Evolutionary conservation across 1,284 basidiomycete species (phyloP).

Genomic region (Amylostereum chailletii): DNA sequence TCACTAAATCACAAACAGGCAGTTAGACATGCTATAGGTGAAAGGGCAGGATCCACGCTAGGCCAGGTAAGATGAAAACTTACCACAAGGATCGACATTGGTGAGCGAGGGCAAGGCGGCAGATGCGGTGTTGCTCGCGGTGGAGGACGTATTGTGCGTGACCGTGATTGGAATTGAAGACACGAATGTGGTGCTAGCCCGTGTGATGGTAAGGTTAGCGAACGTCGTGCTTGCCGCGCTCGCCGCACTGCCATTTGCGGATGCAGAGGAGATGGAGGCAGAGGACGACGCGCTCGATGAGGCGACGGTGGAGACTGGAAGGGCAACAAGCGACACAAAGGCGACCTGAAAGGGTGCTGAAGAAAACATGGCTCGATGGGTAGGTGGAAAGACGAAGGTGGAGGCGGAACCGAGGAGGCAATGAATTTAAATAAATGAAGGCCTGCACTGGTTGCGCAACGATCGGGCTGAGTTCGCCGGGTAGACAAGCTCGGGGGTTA

Average conservation of each 20-base stretch:
- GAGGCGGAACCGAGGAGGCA: no score
- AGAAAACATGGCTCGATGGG: no score
- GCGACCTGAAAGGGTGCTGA: no score
- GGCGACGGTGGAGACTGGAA: neutral
- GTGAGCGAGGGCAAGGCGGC: conserved; percentile 6
- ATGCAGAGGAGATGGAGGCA: neutral
- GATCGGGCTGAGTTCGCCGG: no score
- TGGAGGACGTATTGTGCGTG: neutral
- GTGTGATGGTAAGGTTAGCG: conserved; percentile 9
- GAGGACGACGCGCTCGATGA: neutral
- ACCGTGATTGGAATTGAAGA: conserved; percentile 13
- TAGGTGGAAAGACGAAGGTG: no score
- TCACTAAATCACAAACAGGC: conserved; percentile 4
- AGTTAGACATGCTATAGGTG: neutral
- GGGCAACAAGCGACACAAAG: no score
- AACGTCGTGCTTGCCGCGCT: neutral
- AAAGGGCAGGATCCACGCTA: neutral
- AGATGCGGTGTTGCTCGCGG: conserved; percentile 6
- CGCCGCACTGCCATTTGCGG: neutral
- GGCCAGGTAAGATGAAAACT: neutral
- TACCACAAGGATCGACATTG: conserved; percentile 9
- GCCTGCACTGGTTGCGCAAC: no score
- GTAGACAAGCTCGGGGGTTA: no score
- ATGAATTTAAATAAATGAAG: no score
- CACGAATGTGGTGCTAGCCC: conserved; percentile 11